Evolutionary conservation across 352 stramenopile species (phyloP).

Genomic region (Pythium myriotylum): DNA sequence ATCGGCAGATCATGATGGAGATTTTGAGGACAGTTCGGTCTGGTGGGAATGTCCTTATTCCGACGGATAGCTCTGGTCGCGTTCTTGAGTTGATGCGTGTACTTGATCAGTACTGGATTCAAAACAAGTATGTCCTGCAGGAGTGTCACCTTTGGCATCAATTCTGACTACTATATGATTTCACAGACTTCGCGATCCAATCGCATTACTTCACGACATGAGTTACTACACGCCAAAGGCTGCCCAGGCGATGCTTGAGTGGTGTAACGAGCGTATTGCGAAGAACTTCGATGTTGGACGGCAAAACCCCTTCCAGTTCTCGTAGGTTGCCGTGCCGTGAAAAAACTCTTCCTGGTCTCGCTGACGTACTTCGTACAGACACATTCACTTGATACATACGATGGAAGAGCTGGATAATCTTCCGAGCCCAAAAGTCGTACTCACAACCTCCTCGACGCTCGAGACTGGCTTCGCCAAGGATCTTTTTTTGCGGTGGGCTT

Average conservation of each 20-base stretch:
- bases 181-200: constrained; percentile 77
- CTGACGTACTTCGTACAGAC: too few species aligned
- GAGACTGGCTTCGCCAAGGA: constrained; percentile 87
- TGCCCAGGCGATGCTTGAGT: constrained; percentile 89
- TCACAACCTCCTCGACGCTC: constrained; percentile 77
- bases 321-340: constrained; percentile 46
- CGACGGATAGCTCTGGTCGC: constrained; percentile 92
- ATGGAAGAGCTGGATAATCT: constrained; percentile 88
- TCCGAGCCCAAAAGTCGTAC: constrained; percentile 83
- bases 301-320: constrained; percentile 90
- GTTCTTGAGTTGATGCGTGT: constrained; percentile 96
- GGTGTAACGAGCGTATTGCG: constrained; percentile 89
- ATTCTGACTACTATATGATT: not conserved
- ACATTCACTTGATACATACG: constrained; percentile 87
- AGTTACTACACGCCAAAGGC: constrained; percentile 89
- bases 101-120: constrained; percentile 95
- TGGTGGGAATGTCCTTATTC: constrained; percentile 95
- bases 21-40: constrained; percentile 91
- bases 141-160: not conserved
- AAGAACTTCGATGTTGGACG: constrained; percentile 90
- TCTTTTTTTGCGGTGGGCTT: constrained; percentile 81
- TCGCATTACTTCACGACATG: constrained; percentile 87
- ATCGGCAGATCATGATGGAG: constrained; percentile 89
- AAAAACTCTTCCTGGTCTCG: too few species aligned
- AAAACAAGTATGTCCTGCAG: constrained; percentile 83